These are phyloP conservation scores for Fusarium irregulare DNA, from an alignment of 2,329 filamentous ascomycete species.

Conservation along the genomic window DNA sequence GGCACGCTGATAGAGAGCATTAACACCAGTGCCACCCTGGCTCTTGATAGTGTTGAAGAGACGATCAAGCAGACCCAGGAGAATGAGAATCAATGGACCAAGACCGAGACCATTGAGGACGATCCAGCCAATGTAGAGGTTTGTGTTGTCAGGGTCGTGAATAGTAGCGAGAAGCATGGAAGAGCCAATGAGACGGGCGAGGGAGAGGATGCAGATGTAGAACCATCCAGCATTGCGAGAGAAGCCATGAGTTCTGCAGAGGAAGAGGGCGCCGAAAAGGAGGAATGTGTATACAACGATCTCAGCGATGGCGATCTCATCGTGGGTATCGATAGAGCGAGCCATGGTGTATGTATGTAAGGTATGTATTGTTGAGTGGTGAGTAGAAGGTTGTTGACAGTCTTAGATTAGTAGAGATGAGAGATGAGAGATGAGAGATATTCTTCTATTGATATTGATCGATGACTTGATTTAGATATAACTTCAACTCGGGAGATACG, in stretches of 20 bases:
- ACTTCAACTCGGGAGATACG: background rate
- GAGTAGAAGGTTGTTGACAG: background rate
- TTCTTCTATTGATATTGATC: background rate
- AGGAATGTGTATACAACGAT: conserved; percentile 48
- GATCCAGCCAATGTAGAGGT: conserved; percentile 51
- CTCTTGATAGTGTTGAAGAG: conserved; percentile 61
- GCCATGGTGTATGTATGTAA: conserved; percentile 24
- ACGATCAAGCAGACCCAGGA: conserved; percentile 49
- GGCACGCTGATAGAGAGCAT: conserved; percentile 48
- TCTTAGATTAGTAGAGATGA: background rate
- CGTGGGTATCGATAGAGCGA: conserved; percentile 45
- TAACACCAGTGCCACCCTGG: conserved; percentile 46
- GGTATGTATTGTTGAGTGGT: background rate
- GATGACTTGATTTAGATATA: background rate
- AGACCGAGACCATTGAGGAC: conserved; percentile 50
- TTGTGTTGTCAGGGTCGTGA: conserved; percentile 61
- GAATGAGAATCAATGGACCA: conserved; percentile 61
- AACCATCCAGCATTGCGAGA: conserved; percentile 70
- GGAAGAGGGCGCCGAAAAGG: conserved; percentile 45
- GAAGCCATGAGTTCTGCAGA: conserved; percentile 64
- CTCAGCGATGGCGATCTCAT: conserved; percentile 50
- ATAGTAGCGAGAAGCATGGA: conserved; percentile 57
- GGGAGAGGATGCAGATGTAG: conserved; percentile 68
- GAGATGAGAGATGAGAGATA: background rate
- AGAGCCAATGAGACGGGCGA: conserved; percentile 67